Percentiles rank a stretch among this genome's conserved stretches.
These are phyloP conservation scores for Lathyrus tuberosus DNA, from an alignment of 306 rosid species.

Conservation along the genomic window DNA sequence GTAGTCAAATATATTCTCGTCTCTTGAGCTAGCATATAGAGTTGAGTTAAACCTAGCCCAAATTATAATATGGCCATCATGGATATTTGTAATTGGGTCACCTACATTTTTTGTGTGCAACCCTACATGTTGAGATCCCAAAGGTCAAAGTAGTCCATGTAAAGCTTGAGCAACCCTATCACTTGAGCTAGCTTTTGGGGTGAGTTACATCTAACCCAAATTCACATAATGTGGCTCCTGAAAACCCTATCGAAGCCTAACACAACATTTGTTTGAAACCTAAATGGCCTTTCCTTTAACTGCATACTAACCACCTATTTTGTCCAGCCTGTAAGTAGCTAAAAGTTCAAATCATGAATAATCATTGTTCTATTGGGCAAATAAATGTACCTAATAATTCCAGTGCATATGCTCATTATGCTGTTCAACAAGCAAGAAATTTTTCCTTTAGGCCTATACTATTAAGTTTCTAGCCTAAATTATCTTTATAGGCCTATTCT, in stretches of 20 bases:
- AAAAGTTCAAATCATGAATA: slow-evolving; percentile 31
- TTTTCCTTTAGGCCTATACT: slow-evolving; percentile 24
- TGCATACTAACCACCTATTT: slow-evolving; percentile 17
- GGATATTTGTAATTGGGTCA: not conserved
- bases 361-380: slow-evolving; percentile 5
- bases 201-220: slow-evolving; percentile 15
- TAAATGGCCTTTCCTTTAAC: slow-evolving; percentile 4
- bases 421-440: slow-evolving; percentile 29
- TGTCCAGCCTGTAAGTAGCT: not conserved
- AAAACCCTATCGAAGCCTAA: slow-evolving; percentile 24
- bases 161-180: not conserved
- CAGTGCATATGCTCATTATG: slow-evolving; percentile 19
- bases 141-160: slow-evolving; percentile 13
- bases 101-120: not conserved
- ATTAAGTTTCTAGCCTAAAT: not conserved
- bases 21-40: not conserved
- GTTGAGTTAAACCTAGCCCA: slow-evolving; percentile 1
- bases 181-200: not conserved
- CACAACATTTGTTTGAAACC: slow-evolving; percentile 19
- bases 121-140: slow-evolving; percentile 20
- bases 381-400: slow-evolving; percentile 18
- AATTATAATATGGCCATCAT: slow-evolving; percentile 2
- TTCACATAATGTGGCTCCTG: not conserved
- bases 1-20: slow-evolving; percentile 13
- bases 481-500: slow-evolving; percentile 28